A percentile compares a stretch with the other conserved stretches of the same genome.
phyloP scores from a whole-genome alignment of 2,329 filamentous ascomycete genomes.

The Alternaria gaisen region DNA sequence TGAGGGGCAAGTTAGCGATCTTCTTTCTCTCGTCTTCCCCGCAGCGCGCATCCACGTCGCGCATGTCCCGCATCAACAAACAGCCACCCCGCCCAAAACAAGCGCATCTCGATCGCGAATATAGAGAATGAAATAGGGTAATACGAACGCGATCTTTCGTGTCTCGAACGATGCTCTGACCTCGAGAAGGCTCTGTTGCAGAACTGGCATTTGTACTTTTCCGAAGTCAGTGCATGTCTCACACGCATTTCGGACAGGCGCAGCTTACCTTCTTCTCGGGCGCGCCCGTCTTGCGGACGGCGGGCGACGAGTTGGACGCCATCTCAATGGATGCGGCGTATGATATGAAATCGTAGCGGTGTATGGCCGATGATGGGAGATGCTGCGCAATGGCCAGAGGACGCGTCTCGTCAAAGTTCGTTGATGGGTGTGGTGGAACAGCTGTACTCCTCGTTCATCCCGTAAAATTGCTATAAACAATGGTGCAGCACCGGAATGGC shows the following conservation, averaged over 20 bases:
- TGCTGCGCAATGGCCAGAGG: conserved; percentile 41
- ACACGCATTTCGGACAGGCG: not conserved
- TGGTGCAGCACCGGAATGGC: conserved; percentile 35
- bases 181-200: conserved; percentile 97
- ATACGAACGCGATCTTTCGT: conserved; percentile 96
- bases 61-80: conserved; percentile 46
- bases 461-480: conserved; percentile 32
- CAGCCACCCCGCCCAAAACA: conserved; percentile 39
- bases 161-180: conserved; percentile 94
- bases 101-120: conserved; percentile 34
- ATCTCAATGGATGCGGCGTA: conserved; percentile 58
- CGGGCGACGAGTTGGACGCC: conserved; percentile 71
- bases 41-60: conserved; percentile 48
- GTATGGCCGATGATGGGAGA: conserved; percentile 22
- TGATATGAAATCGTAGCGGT: conserved; percentile 9
- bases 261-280: conserved; percentile 81
- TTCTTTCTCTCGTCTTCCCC: conserved; percentile 37
- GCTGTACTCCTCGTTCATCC: conserved; percentile 44
- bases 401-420: conserved; percentile 51
- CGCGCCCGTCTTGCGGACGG: conserved; percentile 76
- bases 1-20: conserved; percentile 50
- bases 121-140: conserved; percentile 12
- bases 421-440: conserved; percentile 35
- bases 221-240: not conserved
- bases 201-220: conserved; percentile 58